A percentile compares a stretch with the other conserved stretches of the same genome.
These are phyloP conservation scores for Sporothrix dimorphospora DNA, from an alignment of 2,329 filamentous ascomycete genomes.

Conservation along the genomic window DNA sequence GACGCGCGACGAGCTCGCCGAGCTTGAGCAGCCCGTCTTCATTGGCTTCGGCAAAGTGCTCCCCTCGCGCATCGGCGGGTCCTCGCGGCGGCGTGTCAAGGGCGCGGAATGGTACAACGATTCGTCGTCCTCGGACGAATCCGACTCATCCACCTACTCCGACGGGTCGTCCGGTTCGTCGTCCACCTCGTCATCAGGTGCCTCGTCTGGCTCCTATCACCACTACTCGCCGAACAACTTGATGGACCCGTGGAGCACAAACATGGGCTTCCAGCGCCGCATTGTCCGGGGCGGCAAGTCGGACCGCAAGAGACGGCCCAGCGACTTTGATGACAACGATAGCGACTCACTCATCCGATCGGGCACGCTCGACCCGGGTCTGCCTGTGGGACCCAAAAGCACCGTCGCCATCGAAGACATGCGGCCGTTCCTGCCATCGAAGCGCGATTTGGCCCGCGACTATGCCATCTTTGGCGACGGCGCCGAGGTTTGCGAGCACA, in stretches of 20 bases:
- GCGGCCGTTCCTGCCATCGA: slow-evolving; percentile 73
- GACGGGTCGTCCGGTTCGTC: slow-evolving; percentile 17
- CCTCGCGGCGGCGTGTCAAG: slow-evolving; percentile 51
- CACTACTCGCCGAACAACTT: slow-evolving; percentile 22
- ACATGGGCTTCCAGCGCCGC: slow-evolving; percentile 56
- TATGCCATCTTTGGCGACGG: slow-evolving; percentile 86
- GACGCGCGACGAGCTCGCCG: slow-evolving; percentile 30
- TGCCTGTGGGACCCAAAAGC: slow-evolving; percentile 58
- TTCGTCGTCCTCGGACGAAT: slow-evolving; percentile 39
- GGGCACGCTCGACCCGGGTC: slow-evolving; percentile 29
- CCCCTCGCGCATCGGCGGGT: slow-evolving; percentile 1
- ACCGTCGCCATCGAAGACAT: slow-evolving; percentile 74
- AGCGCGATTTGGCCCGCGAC: slow-evolving; percentile 72
- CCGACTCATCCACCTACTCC: slow-evolving; percentile 46
- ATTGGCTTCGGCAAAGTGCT: slow-evolving; percentile 35
- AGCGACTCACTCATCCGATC: slow-evolving; percentile 25
- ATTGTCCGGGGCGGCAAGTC: slow-evolving; percentile 50
- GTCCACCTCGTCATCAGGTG: slow-evolving; percentile 9
- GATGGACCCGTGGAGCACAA: slow-evolving; percentile 32
- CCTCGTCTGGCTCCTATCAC: background rate
- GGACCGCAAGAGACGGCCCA: slow-evolving; percentile 39
- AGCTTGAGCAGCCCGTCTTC: slow-evolving; percentile 33
- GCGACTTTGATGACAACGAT: slow-evolving; percentile 17
- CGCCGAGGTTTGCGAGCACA: slow-evolving; percentile 80
- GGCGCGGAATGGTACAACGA: slow-evolving; percentile 46